These are phyloP conservation scores for Coemansia erecta DNA, from an alignment of 192 early-diverging fungal species.

Conservation along the genomic window DNA sequence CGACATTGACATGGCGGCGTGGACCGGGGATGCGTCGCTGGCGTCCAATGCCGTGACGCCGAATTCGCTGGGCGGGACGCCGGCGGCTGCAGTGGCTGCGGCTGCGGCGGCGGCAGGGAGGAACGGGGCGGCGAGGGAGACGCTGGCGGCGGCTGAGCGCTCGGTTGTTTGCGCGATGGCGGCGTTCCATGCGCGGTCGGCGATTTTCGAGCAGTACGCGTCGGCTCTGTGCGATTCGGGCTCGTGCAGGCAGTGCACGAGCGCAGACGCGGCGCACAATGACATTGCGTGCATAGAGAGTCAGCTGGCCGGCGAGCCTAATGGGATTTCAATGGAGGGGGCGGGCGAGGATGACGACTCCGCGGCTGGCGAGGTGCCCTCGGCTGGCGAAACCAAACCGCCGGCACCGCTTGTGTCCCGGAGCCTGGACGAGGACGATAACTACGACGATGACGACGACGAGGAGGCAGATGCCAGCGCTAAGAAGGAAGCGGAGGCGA, in stretches of 20 bases:
- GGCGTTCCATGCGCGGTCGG: constrained; percentile 65
- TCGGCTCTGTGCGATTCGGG: constrained; percentile 56
- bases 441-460: constrained; percentile 48
- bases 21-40: constrained; percentile 30
- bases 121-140: neutral
- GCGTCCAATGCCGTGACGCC: constrained; percentile 24
- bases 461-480: constrained; percentile 10
- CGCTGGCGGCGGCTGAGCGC: constrained; percentile 22
- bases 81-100: neutral
- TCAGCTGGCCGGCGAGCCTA: neutral
- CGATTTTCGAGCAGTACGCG: constrained; percentile 76
- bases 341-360: neutral
- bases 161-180: constrained; percentile 51
- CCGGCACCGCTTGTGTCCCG: constrained; percentile 17
- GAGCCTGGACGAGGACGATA: constrained; percentile 44
- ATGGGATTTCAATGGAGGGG: neutral
- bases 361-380: constrained; percentile 11
- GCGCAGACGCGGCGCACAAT: constrained; percentile 5
- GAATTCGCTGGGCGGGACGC: constrained; percentile 2
- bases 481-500: neutral
- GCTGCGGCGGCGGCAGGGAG: no score
- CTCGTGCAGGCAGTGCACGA: constrained; percentile 34
- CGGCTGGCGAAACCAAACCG: constrained; percentile 4
- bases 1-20: constrained; percentile 43
- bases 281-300: constrained; percentile 9